Conservation (phyloP, 345 rosid species). For the Camelina hispida region DNA sequence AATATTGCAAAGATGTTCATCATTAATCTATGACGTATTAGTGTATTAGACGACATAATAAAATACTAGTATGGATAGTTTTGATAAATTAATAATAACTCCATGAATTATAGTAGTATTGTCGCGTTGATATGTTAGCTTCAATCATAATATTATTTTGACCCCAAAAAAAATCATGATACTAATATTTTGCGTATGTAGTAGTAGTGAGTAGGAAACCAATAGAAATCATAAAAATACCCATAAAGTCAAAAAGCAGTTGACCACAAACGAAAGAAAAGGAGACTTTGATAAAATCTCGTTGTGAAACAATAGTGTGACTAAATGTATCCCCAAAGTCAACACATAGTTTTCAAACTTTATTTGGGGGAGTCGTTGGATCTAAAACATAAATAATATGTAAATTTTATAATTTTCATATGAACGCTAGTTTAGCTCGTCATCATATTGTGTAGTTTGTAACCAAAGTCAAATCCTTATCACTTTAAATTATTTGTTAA, state of each 20-base stretch:
- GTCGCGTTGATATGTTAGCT: no score
- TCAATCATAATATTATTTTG: no score
- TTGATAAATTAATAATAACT: no score
- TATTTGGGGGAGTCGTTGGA: slow-evolving; percentile 32
- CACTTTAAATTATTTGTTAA: slow-evolving; percentile 16
- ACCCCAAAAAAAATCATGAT: no score
- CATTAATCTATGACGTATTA: no score
- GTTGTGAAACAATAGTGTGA: slow-evolving; percentile 17
- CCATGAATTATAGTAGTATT: no score
- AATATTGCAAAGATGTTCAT: background rate
- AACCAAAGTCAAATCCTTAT: slow-evolving; percentile 34
- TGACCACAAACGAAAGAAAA: slow-evolving; percentile 22
- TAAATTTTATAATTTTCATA: slow-evolving; percentile 4
- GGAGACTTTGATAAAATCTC: slow-evolving; percentile 23
- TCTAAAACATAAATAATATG: background rate
- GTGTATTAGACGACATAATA: background rate
- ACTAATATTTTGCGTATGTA: background rate
- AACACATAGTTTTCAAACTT: slow-evolving; percentile 37
- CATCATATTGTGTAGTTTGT: slow-evolving; percentile 1
- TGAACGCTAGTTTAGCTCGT: slow-evolving; percentile 7
- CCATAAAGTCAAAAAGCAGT: slow-evolving; percentile 28
- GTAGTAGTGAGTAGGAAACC: slow-evolving; percentile 28
- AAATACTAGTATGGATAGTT: no score
- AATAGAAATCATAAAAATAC: background rate
- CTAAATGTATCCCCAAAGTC: slow-evolving; percentile 24